Evolutionary conservation across 2,329 filamentous ascomycete species (phyloP), one percentile per base, ranked within the genome.

Genomic region (Colletotrichum melonis): DNA sequence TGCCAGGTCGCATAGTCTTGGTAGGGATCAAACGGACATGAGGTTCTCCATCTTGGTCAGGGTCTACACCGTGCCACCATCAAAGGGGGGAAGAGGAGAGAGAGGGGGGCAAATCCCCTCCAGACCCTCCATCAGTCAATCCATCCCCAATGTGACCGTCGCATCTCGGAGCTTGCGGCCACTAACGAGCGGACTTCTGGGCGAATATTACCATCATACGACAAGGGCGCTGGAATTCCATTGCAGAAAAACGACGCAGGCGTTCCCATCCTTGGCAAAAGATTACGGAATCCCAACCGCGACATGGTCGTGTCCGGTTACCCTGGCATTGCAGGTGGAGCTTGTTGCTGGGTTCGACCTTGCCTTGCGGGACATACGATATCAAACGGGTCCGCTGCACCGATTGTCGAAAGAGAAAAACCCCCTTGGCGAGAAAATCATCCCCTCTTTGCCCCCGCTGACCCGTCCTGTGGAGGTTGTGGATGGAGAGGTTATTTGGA

Each of bases 401-500:
- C 42, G 42, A 49, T 49, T n/a, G 42, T 22, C 42, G 42, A 49
- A 49, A 22, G 42, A 49, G 42, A 49, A 49, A 49, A 49, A 3
- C 42, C 42, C 42, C 42, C 8, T 22, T 22, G 42, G 19, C 42
- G 19, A 49, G 42, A 49, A 49, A 49, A 49, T 49, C 42, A 22
- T 49, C 42, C 42, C 42, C 42, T 49, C 42, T 49, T 8, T 49
- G 42, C 7, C 42, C 42, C 42, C 42, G 19, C 42, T 19, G 42
- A 11, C 19, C 42, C 42, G 22, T 60, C 22, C 24, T 12, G 38
- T 11, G 55, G 26, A 62, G 30, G 46, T n/a, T 28, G 42, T 52
- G 56, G 42, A 67, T 54, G 32, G 28, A 16, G 28, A 67, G 56
- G 65, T 54, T 60, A 67, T 62, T 52, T 62, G n/a, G 28, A 67